phyloP scores from a whole-genome alignment of 1,284 basidiomycete genomes.

The Melampsora americana region DNA sequence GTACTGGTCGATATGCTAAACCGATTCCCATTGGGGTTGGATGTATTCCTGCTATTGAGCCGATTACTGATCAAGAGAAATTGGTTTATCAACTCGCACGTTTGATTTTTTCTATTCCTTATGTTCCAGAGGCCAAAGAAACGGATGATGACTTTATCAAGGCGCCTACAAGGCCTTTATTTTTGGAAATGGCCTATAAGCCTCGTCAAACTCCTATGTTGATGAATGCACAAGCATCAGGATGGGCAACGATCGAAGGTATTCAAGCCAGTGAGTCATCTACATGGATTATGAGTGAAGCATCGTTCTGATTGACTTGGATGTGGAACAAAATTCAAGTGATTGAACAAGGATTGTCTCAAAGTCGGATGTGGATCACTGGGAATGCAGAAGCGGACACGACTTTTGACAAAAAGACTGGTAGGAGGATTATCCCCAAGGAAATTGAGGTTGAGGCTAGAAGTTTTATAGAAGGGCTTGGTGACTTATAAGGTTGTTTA shows the following conservation, averaged over 20 bases:
- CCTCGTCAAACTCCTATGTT: conserved; percentile 13
- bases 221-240: not conserved
- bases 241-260: conserved; percentile 3
- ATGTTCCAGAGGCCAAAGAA: too few relatives aligned
- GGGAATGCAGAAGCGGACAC: not conserved
- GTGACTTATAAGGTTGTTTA: too few relatives aligned
- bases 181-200: conserved; percentile 10
- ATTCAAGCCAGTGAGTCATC: conserved; percentile 6
- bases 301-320: not conserved
- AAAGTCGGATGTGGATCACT: conserved; percentile 3
- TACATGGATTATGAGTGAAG: not conserved
- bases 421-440: not conserved
- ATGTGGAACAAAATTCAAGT: not conserved
- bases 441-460: not conserved
- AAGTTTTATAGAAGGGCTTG: not conserved
- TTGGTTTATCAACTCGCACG: conserved; percentile 3
- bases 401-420: not conserved
- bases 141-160: too few relatives aligned
- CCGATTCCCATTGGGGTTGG: not conserved
- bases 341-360: conserved; percentile 2
- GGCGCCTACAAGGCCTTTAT: not conserved
- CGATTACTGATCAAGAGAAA: not conserved
- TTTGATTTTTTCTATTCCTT: too few relatives aligned
- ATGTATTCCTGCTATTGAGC: conserved; percentile 2
- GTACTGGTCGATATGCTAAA: not conserved